Conservation (phyloP, 331 rosid species). For the Stylosanthes scabra region DNA sequence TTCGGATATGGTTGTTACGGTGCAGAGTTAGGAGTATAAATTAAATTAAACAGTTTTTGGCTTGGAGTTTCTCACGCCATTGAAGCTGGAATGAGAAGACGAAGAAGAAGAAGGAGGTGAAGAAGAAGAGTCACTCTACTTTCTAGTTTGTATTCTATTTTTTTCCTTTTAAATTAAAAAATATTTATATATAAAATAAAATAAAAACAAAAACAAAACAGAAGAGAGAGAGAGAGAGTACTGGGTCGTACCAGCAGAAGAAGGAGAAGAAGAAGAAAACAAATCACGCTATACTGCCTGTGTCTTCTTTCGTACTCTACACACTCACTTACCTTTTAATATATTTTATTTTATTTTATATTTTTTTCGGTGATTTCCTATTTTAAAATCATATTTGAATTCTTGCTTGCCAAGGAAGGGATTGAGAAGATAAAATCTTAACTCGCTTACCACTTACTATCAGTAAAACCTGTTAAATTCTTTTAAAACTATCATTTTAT, state of each 20-base stretch:
- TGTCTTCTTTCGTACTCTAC: slow-evolving; percentile 17
- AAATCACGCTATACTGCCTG: not conserved
- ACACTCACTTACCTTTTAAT: no score
- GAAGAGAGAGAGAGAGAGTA: not conserved
- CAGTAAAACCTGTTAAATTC: no score
- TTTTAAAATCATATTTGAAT: no score
- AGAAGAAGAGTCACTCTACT: slow-evolving; percentile 42
- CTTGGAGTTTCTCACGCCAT: slow-evolving; percentile 56
- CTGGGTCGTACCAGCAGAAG: no score
- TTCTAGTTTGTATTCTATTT: slow-evolving; percentile 1
- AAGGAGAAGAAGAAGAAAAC: not conserved
- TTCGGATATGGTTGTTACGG: slow-evolving; percentile 47
- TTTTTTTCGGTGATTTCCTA: no score
- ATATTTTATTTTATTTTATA: no score
- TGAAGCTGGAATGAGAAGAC: slow-evolving; percentile 45
- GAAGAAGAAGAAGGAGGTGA: not conserved
- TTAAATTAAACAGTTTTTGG: not conserved
- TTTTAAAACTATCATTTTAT: no score
- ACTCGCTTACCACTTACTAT: no score
- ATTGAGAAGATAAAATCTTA: no score
- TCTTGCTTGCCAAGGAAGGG: no score
- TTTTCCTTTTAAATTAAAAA: not conserved
- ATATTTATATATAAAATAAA: not conserved
- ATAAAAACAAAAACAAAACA: not conserved
- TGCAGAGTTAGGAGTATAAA: slow-evolving; percentile 29